Evolutionary conservation across 2,329 filamentous ascomycete genomes (phyloP).

Genomic region (Monilinia polystroma): DNA sequence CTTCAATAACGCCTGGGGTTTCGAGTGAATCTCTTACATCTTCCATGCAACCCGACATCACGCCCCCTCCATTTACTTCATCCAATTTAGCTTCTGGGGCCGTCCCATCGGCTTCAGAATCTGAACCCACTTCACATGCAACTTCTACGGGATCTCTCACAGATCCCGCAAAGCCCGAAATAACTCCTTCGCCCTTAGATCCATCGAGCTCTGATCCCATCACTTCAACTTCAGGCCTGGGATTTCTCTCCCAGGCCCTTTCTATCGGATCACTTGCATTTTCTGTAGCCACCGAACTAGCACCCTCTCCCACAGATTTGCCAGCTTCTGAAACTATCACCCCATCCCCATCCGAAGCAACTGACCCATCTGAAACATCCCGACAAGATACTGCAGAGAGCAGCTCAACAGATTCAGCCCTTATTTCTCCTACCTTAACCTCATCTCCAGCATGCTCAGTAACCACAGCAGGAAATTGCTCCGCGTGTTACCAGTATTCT

Average conservation of each 20-base stretch:
- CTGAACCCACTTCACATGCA: neutral
- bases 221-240: neutral
- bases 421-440: neutral
- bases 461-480: neutral
- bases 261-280: neutral
- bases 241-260: neutral
- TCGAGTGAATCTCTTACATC: neutral
- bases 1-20: neutral
- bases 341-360: neutral
- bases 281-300: neutral
- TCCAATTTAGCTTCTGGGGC: neutral
- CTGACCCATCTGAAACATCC: neutral
- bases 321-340: neutral
- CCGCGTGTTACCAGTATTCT: conserved; percentile 11
- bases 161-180: neutral
- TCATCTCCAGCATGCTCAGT: neutral
- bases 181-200: neutral
- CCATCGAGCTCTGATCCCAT: neutral
- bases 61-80: neutral
- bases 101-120: neutral
- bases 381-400: neutral
- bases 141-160: neutral
- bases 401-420: neutral
- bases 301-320: neutral
- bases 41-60: neutral